Evolutionary conservation across 2,329 filamentous ascomycete genomes (phyloP), one percentile per base, ranked within the genome.

Genomic region (Ascochyta pisi): DNA sequence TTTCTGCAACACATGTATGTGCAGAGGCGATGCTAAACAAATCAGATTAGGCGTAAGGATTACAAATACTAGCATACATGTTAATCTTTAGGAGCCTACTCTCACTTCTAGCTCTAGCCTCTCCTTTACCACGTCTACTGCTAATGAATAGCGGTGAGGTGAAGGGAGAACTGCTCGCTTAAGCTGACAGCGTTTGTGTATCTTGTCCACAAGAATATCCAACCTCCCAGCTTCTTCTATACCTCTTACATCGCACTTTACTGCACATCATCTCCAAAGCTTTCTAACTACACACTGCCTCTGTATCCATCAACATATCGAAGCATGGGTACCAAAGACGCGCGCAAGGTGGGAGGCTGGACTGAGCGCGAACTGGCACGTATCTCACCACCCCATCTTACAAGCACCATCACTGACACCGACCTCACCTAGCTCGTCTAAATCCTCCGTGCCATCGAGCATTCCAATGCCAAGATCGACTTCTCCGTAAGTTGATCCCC

Each of bases 281-380:
- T 29, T 29, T 9, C 4, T 7, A 26, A 9, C 26, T 26, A 9
- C 6, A 26, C 8, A 26, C 26, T 26, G 8, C 26, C 1, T 26
- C 26, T 26, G 8, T 29, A 15, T 4, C 3, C 5, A 35, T 15
- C 16, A 19, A 19, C 19, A 19, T 19, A 19, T 19, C 2, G 13
- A 22, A 60, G 1, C 23, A 61, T 57, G 54, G 55, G 54, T 9
- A 48, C 56, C 51, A 50, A 43, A 44, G 46, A 50, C 3, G 13
- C 34, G 19, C 41, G 4, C 26, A 56, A 58, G 16, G 13, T 16
- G n/a, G 40, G 57, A 34, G 48, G 39, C 40, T 69, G 63, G 66
- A 61, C 56, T 1, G 62, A 67, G 12, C 52, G 42, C 6, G 54
- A 69, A 35, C 48, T 62, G 6, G 65, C 64, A 54, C 3, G 46